phyloP scores from a whole-genome alignment of 106 monocot genomes.

The Allium fistulosum region DNA sequence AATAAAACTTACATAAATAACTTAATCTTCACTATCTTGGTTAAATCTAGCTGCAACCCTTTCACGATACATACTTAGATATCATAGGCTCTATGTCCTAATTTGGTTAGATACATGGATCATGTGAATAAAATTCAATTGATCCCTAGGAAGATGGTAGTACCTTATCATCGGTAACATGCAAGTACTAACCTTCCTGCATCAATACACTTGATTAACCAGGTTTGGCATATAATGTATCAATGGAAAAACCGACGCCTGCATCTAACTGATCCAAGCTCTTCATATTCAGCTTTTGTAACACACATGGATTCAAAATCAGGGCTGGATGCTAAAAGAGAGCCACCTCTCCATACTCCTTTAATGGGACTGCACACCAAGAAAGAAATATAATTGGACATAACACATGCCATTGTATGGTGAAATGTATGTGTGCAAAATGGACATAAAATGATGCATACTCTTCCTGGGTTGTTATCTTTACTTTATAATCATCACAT shows the following conservation, averaged over 20 bases:
- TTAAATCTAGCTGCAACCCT: too few relatives aligned
- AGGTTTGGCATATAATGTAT: neutral
- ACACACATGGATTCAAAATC: slow-evolving; percentile 97
- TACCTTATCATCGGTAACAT: too few relatives aligned
- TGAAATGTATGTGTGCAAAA: neutral
- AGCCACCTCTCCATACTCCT: slow-evolving; percentile 95
- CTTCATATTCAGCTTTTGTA: slow-evolving; percentile 88
- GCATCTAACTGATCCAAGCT: slow-evolving; percentile 75
- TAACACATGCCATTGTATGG: neutral
- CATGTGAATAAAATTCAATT: too few relatives aligned
- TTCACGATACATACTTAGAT: too few relatives aligned
- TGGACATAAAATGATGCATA: slow-evolving; percentile 7
- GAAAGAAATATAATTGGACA: neutral
- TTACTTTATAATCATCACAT: slow-evolving; percentile 58
- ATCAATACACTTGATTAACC: too few relatives aligned
- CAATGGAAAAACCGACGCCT: slow-evolving; percentile 77
- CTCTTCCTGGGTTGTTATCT: slow-evolving; percentile 80
- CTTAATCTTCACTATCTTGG: too few relatives aligned
- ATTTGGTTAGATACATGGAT: too few relatives aligned
- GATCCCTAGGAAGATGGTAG: too few relatives aligned
- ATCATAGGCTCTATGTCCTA: too few relatives aligned
- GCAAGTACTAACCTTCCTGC: too few relatives aligned
- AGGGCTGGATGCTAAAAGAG: slow-evolving; percentile 80
- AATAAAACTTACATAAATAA: too few relatives aligned
- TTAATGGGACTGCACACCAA: slow-evolving; percentile 49